Conservation (phyloP, 345 rosid genomes). For the Gossypium herbaceum region DNA sequence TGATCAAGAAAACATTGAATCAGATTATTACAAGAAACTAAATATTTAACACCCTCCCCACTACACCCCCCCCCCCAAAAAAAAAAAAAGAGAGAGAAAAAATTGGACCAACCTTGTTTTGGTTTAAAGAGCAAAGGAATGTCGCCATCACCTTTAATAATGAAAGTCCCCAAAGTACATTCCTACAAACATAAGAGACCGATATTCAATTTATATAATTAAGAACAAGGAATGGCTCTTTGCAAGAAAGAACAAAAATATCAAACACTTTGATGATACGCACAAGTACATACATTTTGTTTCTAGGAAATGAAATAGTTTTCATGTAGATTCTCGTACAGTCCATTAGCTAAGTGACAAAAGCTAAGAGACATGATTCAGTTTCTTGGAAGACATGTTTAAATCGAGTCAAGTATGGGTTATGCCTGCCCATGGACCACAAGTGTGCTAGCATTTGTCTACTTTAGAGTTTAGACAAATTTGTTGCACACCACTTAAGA, state of each 20-base stretch:
- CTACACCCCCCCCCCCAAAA: no score
- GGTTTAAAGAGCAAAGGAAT: conserved; percentile 57
- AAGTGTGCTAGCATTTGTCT: background rate
- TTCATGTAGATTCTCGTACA: conserved; percentile 21
- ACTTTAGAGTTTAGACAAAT: background rate
- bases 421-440: conserved; percentile 31
- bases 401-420: no score
- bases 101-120: conserved; percentile 50
- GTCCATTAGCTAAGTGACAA: conserved; percentile 12
- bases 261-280: conserved; percentile 23
- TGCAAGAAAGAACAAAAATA: conserved; percentile 15
- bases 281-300: conserved; percentile 15
- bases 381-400: conserved; percentile 25
- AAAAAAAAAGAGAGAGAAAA: conserved; percentile 23
- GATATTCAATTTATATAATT: conserved; percentile 27
- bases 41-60: background rate
- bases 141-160: conserved; percentile 69
- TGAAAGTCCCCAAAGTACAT: conserved; percentile 44
- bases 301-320: conserved; percentile 6
- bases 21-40: conserved; percentile 25
- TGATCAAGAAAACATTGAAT: conserved; percentile 30
- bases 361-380: conserved; percentile 23
- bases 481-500: conserved; percentile 5
- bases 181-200: conserved; percentile 64
- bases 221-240: conserved; percentile 21